Evolutionary conservation across 371 early-diverging fungal species (phyloP), one percentile per base, ranked within the genome.

Genomic region (Sporodiniella umbellata): DNA sequence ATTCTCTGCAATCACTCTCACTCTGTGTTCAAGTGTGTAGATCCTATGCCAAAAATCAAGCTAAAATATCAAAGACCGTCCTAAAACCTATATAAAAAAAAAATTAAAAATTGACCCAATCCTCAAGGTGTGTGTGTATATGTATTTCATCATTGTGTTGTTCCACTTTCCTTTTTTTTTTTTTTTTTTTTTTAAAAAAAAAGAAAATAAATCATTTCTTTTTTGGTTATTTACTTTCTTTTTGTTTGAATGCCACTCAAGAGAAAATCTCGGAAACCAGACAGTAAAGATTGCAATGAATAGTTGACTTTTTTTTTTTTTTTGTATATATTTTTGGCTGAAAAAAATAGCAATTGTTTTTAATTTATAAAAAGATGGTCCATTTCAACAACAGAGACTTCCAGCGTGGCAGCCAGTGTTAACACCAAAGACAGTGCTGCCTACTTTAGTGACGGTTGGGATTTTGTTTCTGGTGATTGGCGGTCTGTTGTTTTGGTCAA

Each of bases 321-420:
- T 31, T 8, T 60, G 19, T 25, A 35, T 31, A 14, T 35, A 35
- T 35, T 39, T 8, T 11, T 28, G 30, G 4, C 10, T 10, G n/a
- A n/a, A n/a, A n/a, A n/a, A n/a, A n/a, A n/a, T n/a, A n/a, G n/a
- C n/a, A n/a, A n/a, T n/a, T n/a, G n/a, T n/a, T n/a, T n/a, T n/a
- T n/a, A n/a, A n/a, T n/a, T n/a, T n/a, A n/a, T n/a, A n/a, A 30
- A 8, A 28, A 90, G 89, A 96, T 78, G 95, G 94, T 44, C 91
- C 96, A 5, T 96, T 96, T 72, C 93, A 93, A 77, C 99, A 98
- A 73, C 98, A 98, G 70, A 85, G 95, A 15, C 81, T 98, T 60
- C 92, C 93, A 61, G 93, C 96, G 4, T 98, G 96, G 96, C 97
- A 97, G 67, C 99, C 99, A 1, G 87, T 98, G 19, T 78, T 98